Percentiles rank a stretch among this genome's conserved stretches.
These are phyloP conservation scores for Hymenochaete sp. DNA, from an alignment of 1,284 basidiomycete species.

Conservation along the genomic window DNA sequence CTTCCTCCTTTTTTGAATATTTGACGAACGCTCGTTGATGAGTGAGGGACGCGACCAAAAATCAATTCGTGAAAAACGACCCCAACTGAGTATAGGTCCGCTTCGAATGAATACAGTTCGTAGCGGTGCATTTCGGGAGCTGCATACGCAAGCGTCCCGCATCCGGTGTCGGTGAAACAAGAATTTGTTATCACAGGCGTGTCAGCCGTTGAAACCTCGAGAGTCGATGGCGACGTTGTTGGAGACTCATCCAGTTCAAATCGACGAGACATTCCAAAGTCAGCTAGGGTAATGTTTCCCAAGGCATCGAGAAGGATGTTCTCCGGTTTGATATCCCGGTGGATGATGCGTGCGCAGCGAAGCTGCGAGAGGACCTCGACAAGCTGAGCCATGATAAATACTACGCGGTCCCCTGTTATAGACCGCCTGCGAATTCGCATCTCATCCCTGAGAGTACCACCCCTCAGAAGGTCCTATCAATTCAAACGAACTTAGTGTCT, in stretches of 20 bases:
- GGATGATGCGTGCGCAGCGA: constrained; percentile 40
- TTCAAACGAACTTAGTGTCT: background rate
- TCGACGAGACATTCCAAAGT: constrained; percentile 47
- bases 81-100: constrained; percentile 56
- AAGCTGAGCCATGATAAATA: constrained; percentile 11
- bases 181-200: background rate
- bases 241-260: background rate
- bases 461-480: constrained; percentile 8
- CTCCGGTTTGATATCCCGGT: constrained; percentile 60
- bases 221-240: background rate
- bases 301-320: constrained; percentile 47
- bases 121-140: constrained; percentile 46
- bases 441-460: constrained; percentile 8
- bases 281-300: constrained; percentile 49
- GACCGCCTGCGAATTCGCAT: background rate
- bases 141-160: constrained; percentile 42
- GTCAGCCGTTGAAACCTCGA: constrained; percentile 23
- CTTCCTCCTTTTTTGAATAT: background rate
- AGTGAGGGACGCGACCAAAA: constrained; percentile 30
- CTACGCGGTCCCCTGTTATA: constrained; percentile 5
- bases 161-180: constrained; percentile 9
- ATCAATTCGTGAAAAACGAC: constrained; percentile 54
- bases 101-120: constrained; percentile 40
- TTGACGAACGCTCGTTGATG: background rate
- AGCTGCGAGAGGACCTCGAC: constrained; percentile 9